A percentile compares a stretch with the other conserved stretches of the same genome.
These are phyloP conservation scores for Arabidopsis thaliana DNA, from an alignment of 345 rosid genomes.

Conservation along the genomic window DNA sequence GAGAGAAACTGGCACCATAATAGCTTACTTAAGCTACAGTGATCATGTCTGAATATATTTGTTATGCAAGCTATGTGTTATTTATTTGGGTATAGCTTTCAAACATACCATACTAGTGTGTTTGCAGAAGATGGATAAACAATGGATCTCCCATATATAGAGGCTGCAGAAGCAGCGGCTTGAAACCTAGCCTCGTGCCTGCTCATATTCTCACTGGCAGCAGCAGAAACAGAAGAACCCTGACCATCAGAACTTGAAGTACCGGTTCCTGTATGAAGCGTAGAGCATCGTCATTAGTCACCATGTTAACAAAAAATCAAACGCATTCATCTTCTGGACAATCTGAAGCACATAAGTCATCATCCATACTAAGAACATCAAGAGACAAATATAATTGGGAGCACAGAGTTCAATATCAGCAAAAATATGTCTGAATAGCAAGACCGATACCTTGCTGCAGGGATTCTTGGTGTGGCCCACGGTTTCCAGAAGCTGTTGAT, in stretches of 20 bases:
- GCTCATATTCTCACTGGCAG: conserved; percentile 51
- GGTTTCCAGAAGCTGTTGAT: conserved; percentile 61
- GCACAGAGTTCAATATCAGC: not conserved
- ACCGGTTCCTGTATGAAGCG: conserved; percentile 52
- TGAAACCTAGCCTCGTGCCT: conserved; percentile 76
- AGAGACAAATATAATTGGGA: conserved; percentile 5
- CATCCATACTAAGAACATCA: conserved; percentile 20
- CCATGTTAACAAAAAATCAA: not conserved
- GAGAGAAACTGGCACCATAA: not conserved
- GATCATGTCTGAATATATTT: conserved; percentile 2
- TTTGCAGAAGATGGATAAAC: conserved; percentile 84
- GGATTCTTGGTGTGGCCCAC: conserved; percentile 56
- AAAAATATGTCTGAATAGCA: conserved; percentile 7
- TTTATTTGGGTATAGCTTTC: conserved; percentile 5
- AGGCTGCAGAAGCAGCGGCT: conserved; percentile 86
- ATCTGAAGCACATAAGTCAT: conserved; percentile 9
- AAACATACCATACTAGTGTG: conserved; percentile 64
- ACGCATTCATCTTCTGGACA: not conserved
- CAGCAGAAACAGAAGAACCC: conserved; percentile 50
- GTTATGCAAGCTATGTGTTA: not conserved
- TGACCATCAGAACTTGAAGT: conserved; percentile 53
- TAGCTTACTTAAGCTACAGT: not conserved
- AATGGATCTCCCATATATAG: conserved; percentile 77
- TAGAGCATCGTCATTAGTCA: conserved; percentile 30
- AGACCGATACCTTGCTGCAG: conserved; percentile 58